These are phyloP conservation scores for grape (Vitis vinifera) DNA, from an alignment of 164 flowering plant species.

Conservation along the genomic window DNA sequence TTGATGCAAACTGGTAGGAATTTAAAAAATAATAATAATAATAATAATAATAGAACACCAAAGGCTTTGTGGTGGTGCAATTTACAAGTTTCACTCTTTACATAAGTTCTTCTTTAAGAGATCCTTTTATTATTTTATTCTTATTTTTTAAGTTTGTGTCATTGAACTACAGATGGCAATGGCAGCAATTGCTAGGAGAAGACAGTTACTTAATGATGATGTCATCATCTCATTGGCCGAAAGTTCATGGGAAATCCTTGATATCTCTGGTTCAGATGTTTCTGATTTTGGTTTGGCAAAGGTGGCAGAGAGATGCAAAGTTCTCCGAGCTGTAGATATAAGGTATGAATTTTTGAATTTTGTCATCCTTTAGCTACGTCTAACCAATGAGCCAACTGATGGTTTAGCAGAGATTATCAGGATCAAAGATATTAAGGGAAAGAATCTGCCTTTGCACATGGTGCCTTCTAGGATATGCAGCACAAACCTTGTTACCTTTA, in stretches of 20 bases:
- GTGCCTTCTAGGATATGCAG: too few relatives aligned
- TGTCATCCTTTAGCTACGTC: accelerated
- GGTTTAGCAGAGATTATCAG: too few relatives aligned
- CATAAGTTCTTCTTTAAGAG: not conserved
- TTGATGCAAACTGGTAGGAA: not conserved
- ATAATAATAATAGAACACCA: not conserved
- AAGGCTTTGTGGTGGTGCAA: not conserved
- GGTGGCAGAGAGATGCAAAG: conserved; percentile 55
- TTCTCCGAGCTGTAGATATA: conserved; percentile 71
- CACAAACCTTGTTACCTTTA: too few relatives aligned
- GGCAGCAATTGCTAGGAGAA: conserved; percentile 79
- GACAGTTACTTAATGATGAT: conserved; percentile 71
- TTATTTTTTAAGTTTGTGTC: not conserved
- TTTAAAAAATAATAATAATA: too few relatives aligned
- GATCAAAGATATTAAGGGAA: too few relatives aligned
- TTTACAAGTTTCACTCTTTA: not conserved
- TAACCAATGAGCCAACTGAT: too few relatives aligned
- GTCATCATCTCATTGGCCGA: conserved; percentile 74
- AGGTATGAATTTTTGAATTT: conserved; percentile 40
- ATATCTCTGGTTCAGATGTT: conserved; percentile 81
- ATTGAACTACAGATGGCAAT: conserved; percentile 56
- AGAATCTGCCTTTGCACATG: too few relatives aligned
- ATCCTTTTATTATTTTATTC: not conserved
- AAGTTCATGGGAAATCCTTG: conserved; percentile 77
- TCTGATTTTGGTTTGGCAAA: conserved; percentile 70